Base-by-base conservation (phyloP, 768 basidiomycete genomes). In the Gloeostereum incarnatum region DNA sequence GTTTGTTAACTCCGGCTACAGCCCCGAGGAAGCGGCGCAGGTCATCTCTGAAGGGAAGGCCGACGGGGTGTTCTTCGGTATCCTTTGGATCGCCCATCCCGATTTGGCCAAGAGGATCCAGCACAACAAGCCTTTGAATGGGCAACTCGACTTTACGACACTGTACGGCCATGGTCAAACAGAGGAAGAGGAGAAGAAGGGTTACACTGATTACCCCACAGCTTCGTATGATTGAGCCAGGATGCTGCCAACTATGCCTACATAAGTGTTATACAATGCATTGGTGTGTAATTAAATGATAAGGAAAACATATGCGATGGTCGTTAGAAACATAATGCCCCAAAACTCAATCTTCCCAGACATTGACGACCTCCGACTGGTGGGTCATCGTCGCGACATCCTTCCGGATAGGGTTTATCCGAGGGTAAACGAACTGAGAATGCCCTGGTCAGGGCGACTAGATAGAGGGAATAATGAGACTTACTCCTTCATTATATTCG, bases 331-430 rank as follows among this genome's bases (percentile, higher is more conserved):
- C n/a, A n/a, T n/a, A n/a, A n/a, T n/a, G n/a, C n/a, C n/a, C n/a
- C n/a, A n/a, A n/a, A n/a, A 23, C 4, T 34, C 33, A 34, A 20
- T 34, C 33, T 9, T 76, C 70, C 71, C 69, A 76, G 21, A 73
- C 47, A 45, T 73, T 67, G 6, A 85, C 71, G 45, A 86, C 69
- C 65, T 91, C 88, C 1, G 82, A 73, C 51, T 91, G 69, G 55
- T 88, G 78, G 2, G 88, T 91, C 86, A 87, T 88, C 19, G 87
- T 81, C 3, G 81, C 78, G 1, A 75, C 85, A 46, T 91, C 88
- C 42, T 66, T 74, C 21, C 82, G 74, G 16, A 90, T 65, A 5
- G 81, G 81, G 49, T 84, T 80, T 43, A 87, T 57, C 43, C 79
- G 74, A n/a, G 88, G 89, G 48, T 82, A 75, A 3, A 91, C 88